phyloP scores from a whole-genome alignment of 306 rosid genomes.

The Fragaria nilgerrensis region DNA sequence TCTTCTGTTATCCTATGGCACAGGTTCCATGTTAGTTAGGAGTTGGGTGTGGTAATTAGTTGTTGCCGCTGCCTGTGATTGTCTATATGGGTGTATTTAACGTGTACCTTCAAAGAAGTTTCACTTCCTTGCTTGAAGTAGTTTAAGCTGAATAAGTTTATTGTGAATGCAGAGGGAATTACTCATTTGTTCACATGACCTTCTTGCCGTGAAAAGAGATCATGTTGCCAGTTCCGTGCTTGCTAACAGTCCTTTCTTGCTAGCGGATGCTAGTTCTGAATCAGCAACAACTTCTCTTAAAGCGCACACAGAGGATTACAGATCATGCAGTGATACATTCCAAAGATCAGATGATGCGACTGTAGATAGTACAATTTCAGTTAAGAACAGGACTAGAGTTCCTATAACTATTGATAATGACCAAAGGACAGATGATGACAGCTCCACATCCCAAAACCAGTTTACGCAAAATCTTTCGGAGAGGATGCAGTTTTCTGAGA shows the following conservation, averaged over 20 bases:
- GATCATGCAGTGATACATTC: constrained; percentile 79
- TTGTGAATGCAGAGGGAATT: constrained; percentile 73
- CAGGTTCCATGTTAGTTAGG: neutral
- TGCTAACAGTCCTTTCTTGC: constrained; percentile 55
- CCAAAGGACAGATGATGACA: constrained; percentile 76
- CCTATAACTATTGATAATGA: constrained; percentile 61
- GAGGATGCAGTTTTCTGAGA: constrained; percentile 72
- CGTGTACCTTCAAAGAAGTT: neutral
- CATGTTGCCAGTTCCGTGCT: constrained; percentile 67
- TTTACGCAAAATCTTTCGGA: constrained; percentile 47
- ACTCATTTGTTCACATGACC: constrained; percentile 81
- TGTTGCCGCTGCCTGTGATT: neutral
- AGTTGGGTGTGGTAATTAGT: neutral
- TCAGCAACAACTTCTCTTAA: constrained; percentile 96
- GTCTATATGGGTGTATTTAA: neutral
- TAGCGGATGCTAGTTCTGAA: constrained; percentile 87
- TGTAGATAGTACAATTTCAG: constrained; percentile 77
- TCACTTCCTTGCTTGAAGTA: neutral
- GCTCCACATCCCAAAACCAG: constrained; percentile 72
- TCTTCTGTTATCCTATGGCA: neutral
- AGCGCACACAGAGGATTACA: constrained; percentile 74
- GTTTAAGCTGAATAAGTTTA: neutral
- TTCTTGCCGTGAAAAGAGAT: constrained; percentile 85
- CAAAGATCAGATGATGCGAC: constrained; percentile 94
- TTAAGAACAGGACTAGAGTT: constrained; percentile 56